Evolutionary conservation across 805 yeast species (phyloP).

Genomic region (Jamesozyma spencerorum): DNA sequence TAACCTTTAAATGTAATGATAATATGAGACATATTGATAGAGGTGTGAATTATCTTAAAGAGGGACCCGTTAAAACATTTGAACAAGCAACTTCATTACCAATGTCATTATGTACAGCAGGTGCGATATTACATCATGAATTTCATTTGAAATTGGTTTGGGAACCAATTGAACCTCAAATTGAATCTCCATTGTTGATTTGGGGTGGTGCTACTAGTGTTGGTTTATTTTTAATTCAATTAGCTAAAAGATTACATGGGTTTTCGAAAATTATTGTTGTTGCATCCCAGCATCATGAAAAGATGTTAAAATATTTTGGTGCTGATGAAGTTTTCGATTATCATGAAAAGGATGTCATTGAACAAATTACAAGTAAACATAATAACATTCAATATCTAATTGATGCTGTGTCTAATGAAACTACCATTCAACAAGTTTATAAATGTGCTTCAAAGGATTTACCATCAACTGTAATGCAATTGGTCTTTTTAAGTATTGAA

Average conservation of each 20-base stretch:
- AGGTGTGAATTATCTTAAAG: slow-evolving; percentile 9
- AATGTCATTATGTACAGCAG: slow-evolving; percentile 43
- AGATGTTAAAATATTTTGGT: slow-evolving; percentile 35
- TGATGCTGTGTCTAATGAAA: slow-evolving; percentile 28
- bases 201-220: slow-evolving; percentile 68
- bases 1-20: slow-evolving; percentile 15
- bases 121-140: slow-evolving; percentile 30
- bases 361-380: slow-evolving; percentile 31
- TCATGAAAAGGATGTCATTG: slow-evolving; percentile 35
- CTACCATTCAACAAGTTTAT: slow-evolving; percentile 30
- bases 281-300: slow-evolving; percentile 39
- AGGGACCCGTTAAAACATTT: slow-evolving; percentile 35
- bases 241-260: slow-evolving; percentile 40
- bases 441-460: slow-evolving; percentile 27
- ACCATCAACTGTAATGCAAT: slow-evolving; percentile 31
- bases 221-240: slow-evolving; percentile 49
- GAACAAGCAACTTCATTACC: slow-evolving; percentile 61
- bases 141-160: slow-evolving; percentile 16
- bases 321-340: slow-evolving; percentile 46
- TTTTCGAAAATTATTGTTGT: slow-evolving; percentile 37
- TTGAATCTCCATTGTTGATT: slow-evolving; percentile 37
- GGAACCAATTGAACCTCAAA: slow-evolving; percentile 22
- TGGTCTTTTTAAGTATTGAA: slow-evolving; percentile 20
- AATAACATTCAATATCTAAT: slow-evolving; percentile 26
- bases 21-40: slow-evolving; percentile 6